These are phyloP conservation scores for Physcomitrellopsis africana DNA, from an alignment of 225 moss, liverwort and hornwort genomes.

Conservation along the genomic window DNA sequence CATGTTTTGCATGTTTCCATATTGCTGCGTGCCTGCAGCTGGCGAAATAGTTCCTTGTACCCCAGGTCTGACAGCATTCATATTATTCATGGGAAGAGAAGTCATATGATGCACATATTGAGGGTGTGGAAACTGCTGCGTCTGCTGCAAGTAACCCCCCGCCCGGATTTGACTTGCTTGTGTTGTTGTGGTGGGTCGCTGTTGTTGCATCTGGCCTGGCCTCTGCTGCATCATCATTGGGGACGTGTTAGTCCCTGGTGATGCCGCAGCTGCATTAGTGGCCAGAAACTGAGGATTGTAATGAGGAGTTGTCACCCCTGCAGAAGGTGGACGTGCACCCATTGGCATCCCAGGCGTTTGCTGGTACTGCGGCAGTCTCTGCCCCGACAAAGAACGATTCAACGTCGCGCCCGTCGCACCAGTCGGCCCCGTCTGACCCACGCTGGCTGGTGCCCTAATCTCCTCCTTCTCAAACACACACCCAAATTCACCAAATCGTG, in stretches of 20 bases:
- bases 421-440: conserved; percentile 19
- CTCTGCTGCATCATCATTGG: conserved; percentile 62
- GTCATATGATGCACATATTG: conserved; percentile 51
- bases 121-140: conserved; percentile 41
- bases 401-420: conserved; percentile 15
- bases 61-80: conserved; percentile 43
- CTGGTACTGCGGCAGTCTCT: conserved; percentile 40
- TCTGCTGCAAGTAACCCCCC: conserved; percentile 52
- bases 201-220: conserved; percentile 50
- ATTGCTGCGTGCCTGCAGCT: conserved; percentile 34
- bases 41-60: conserved; percentile 43
- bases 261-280: conserved; percentile 31
- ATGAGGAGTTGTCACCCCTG: conserved; percentile 42
- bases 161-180: conserved; percentile 47
- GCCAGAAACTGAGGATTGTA: conserved; percentile 49
- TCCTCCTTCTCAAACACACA: conserved; percentile 25
- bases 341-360: conserved; percentile 36
- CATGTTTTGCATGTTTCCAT: conserved; percentile 42
- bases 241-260: conserved; percentile 33
- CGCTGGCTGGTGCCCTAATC: conserved; percentile 27
- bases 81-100: conserved; percentile 33
- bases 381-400: conserved; percentile 39
- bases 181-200: conserved; percentile 38
- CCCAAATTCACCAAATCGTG: background rate
- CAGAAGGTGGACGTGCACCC: conserved; percentile 50